A percentile compares a stretch with the other conserved stretches of the same genome.
Evolutionary conservation across 2,329 filamentous ascomycete genomes (phyloP).

Genomic region (Cladobotryum mycophilum): DNA sequence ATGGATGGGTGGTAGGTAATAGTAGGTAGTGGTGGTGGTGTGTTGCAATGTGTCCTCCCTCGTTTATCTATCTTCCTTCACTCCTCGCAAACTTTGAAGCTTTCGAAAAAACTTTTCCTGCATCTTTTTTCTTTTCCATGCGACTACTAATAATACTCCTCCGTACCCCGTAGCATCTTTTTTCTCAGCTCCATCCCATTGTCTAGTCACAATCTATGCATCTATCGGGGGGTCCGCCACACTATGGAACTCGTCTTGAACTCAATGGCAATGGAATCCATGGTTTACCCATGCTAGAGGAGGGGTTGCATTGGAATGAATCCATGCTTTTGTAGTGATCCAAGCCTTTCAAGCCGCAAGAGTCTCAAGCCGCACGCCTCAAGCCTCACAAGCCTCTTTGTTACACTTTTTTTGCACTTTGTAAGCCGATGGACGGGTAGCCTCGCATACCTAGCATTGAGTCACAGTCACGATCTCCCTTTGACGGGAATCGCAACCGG

Average conservation of each 20-base stretch:
- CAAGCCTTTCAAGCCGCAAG: too few relatives aligned
- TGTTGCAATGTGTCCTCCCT: too few relatives aligned
- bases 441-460: conserved; percentile 12
- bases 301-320: background rate
- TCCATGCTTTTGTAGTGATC: background rate
- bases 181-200: conserved; percentile 1
- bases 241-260: background rate
- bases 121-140: background rate
- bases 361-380: too few relatives aligned
- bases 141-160: too few relatives aligned
- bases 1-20: too few relatives aligned
- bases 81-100: background rate
- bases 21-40: too few relatives aligned
- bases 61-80: background rate
- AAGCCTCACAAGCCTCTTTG: background rate
- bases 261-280: background rate
- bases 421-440: conserved; percentile 5
- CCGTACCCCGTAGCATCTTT: too few relatives aligned
- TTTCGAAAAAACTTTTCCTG: background rate
- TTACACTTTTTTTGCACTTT: background rate
- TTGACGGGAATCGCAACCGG: background rate
- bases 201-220: background rate
- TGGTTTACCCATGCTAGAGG: background rate
- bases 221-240: conserved; percentile 8
- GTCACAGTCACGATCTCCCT: conserved; percentile 7